Evolutionary conservation across 169 alveolate genomes (phyloP).

Genomic region (Eimeria sp.): DNA sequence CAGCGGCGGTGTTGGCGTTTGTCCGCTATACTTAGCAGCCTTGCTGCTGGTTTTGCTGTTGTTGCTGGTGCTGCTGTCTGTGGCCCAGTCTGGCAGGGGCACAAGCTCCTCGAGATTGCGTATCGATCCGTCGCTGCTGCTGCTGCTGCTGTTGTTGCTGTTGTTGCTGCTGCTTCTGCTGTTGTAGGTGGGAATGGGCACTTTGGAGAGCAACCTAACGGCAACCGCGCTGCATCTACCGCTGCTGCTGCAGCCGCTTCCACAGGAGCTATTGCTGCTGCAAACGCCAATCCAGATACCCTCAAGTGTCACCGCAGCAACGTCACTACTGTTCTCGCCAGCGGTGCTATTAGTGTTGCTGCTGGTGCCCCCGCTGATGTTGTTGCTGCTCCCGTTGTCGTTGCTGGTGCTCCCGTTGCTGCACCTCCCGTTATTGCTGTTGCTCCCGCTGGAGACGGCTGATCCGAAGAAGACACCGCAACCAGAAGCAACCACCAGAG

Average conservation of each 20-base stretch:
- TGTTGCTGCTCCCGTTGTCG: neutral
- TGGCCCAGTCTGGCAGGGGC: neutral
- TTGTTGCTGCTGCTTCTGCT: constrained; percentile 27
- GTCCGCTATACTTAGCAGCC: neutral
- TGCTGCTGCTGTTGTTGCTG: constrained; percentile 7
- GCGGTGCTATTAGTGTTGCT: neutral
- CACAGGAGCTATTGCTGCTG: neutral
- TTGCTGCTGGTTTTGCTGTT: neutral
- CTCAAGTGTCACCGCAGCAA: neutral
- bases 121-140: neutral
- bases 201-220: neutral
- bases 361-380: neutral
- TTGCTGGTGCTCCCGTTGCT: constrained; percentile 9
- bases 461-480: constrained; percentile 62
- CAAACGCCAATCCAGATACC: constrained; percentile 5
- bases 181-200: neutral
- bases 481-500: constrained; percentile 26
- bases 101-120: neutral
- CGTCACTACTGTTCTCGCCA: neutral
- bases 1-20: neutral
- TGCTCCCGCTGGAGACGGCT: constrained; percentile 40
- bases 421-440: constrained; percentile 36
- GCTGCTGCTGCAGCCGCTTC: neutral
- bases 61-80: constrained; percentile 41
- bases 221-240: neutral